phyloP scores from a whole-genome alignment of 495 filamentous ascomycete genomes.

The Podospora pseudocomata region DNA sequence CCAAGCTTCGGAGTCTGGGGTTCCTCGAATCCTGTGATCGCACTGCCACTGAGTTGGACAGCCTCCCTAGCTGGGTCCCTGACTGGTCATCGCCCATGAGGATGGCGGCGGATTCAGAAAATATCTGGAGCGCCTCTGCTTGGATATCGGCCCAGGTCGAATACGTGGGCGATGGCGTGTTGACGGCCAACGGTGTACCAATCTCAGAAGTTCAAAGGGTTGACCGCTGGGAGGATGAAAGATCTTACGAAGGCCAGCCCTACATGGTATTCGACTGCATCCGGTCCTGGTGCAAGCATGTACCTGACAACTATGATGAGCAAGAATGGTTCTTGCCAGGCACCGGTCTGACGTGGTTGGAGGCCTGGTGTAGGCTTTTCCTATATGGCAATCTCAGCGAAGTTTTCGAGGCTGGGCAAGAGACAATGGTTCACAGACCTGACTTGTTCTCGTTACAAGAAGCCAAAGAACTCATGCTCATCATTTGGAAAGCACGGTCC shows the following conservation, averaged over 20 bases:
- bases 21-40: background rate
- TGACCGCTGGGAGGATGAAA: background rate
- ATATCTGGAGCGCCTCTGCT: background rate
- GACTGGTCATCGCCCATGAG: background rate
- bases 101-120: background rate
- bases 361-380: background rate
- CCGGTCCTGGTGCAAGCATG: background rate
- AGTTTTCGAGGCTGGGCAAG: background rate
- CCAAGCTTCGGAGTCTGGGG: background rate
- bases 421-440: background rate
- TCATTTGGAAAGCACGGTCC: background rate
- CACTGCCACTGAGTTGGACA: background rate
- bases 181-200: background rate
- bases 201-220: background rate
- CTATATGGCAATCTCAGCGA: background rate
- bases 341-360: background rate
- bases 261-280: background rate
- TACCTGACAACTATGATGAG: background rate
- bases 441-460: background rate
- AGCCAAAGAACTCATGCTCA: background rate
- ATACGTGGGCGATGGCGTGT: background rate
- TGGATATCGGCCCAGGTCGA: background rate
- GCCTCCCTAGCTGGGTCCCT: background rate
- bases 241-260: background rate
- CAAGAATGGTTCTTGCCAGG: background rate